phyloP scores from a whole-genome alignment of 1,284 basidiomycete species.

The Cryptococcus sp. region DNA sequence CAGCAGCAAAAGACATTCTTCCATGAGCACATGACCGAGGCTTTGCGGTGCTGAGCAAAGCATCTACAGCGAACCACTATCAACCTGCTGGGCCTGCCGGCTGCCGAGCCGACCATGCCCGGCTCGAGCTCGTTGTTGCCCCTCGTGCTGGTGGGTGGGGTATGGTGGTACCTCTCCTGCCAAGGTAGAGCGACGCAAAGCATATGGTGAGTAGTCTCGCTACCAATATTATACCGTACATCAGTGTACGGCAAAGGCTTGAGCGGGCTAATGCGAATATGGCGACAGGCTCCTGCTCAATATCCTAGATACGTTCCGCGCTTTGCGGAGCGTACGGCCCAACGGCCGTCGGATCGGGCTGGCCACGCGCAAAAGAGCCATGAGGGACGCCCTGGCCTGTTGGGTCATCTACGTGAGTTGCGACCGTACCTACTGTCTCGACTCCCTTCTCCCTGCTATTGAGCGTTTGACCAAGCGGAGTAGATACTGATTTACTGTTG shows the following conservation, averaged over 20 bases:
- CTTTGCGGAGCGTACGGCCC: conserved; percentile 25
- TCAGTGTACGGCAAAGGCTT: not conserved
- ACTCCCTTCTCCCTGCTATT: not conserved
- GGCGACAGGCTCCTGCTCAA: conserved; percentile 29
- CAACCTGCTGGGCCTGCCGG: not conserved
- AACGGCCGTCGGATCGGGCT: conserved; percentile 40
- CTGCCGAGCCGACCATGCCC: not conserved
- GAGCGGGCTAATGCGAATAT: conserved; percentile 3
- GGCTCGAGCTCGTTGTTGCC: conserved; percentile 6
- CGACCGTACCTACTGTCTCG: conserved; percentile 1
- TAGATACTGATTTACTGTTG: too few species aligned
- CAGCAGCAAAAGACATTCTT: too few species aligned
- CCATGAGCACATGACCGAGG: too few species aligned
- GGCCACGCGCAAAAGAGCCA: conserved; percentile 29
- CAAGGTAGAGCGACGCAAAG: conserved; percentile 13
- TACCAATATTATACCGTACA: not conserved
- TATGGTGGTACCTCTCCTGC: conserved; percentile 17
- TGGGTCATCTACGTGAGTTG: conserved; percentile 42
- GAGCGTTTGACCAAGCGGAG: too few species aligned
- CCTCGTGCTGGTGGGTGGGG: conserved; percentile 9
- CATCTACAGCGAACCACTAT: not conserved
- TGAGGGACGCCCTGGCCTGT: conserved; percentile 31
- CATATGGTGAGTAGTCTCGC: conserved; percentile 18
- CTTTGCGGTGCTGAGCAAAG: too few species aligned
- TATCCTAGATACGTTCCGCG: conserved; percentile 39